phyloP scores from a whole-genome alignment of 495 filamentous ascomycete genomes.

The Umbilicaria muhlenbergii region DNA sequence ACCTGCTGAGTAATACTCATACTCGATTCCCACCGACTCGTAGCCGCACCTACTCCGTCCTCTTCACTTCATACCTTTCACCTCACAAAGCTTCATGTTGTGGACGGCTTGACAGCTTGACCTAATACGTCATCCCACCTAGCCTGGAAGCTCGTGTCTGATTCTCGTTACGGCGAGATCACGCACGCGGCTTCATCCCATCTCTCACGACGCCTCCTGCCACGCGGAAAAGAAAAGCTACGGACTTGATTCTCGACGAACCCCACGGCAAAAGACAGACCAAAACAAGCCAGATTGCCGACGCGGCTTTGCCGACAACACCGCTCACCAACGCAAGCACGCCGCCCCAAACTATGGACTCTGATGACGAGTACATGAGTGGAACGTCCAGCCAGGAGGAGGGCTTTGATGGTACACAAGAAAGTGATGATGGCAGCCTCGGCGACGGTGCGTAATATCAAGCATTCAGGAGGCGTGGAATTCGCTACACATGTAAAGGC shows the following conservation, averaged over 20 bases:
- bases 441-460: constrained; percentile 49
- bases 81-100: too few relatives aligned
- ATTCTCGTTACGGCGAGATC: constrained; percentile 15
- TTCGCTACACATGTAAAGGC: not conserved
- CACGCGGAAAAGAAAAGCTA: constrained; percentile 84
- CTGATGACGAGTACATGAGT: constrained; percentile 91
- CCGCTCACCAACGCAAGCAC: constrained; percentile 10
- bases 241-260: constrained; percentile 45
- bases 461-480: not conserved
- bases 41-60: too few relatives aligned
- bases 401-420: constrained; percentile 45
- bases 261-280: constrained; percentile 29
- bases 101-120: too few relatives aligned
- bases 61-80: too few relatives aligned
- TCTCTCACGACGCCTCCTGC: constrained; percentile 47
- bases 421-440: constrained; percentile 65
- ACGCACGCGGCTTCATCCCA: constrained; percentile 20
- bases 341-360: constrained; percentile 53
- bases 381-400: constrained; percentile 65
- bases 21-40: too few relatives aligned
- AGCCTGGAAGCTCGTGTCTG: constrained; percentile 7
- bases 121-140: too few relatives aligned
- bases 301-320: constrained; percentile 39
- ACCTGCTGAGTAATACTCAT: too few relatives aligned
- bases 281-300: constrained; percentile 26